Evolutionary conservation across 2,329 filamentous ascomycete species (phyloP), one percentile per base, ranked within the genome.

Genomic region (Mycocentrospora acerina): DNA sequence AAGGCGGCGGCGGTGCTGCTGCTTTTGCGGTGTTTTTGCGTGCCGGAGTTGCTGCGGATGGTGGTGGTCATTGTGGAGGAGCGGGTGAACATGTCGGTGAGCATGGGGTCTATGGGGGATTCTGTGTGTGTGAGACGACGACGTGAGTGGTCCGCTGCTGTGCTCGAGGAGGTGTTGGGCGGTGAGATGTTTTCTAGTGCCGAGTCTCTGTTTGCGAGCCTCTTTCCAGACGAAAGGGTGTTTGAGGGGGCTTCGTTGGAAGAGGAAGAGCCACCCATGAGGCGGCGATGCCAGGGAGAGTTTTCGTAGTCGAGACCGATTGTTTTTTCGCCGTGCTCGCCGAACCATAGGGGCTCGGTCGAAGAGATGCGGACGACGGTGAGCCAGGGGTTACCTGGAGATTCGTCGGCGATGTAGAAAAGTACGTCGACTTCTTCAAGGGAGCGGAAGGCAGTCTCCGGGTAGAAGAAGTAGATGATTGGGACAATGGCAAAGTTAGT

Each of bases 361-460:
- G 67, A 58, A 3, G 77, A 77, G 24, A 77, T 67, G 24, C 61
- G 62, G 14, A 79, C 75, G 8, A 76, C 69, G 8, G 66, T 65
- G 40, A 77, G 46, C 60, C 59, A 75, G 46, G 77, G 64, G 12
- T 70, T 75, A 1, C 58, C 57, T n/a, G 60, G 62, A 1, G 71
- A 72, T 45, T 79, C 76, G 48, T 76, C 73, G 66, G 59, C 59
- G 10, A 60, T 42, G 51, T 70, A 70, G 68, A 85, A 83, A 51
- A 87, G 80, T 32, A 79, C 73, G 57, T 87, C 83, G 60, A 87
- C 83, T 62, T 86, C 83, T 62, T 87, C 83, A 22, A 86, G 57
- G 2, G 64, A 66, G 27, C 51, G 73, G 45, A 73, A 76, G 9
- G 77, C 77, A 7, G 78, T 82, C 54, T 81, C 79, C 0, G 78